Evolutionary conservation across 768 basidiomycete genomes (phyloP).

Genomic region (Multifurca ochricompacta): DNA sequence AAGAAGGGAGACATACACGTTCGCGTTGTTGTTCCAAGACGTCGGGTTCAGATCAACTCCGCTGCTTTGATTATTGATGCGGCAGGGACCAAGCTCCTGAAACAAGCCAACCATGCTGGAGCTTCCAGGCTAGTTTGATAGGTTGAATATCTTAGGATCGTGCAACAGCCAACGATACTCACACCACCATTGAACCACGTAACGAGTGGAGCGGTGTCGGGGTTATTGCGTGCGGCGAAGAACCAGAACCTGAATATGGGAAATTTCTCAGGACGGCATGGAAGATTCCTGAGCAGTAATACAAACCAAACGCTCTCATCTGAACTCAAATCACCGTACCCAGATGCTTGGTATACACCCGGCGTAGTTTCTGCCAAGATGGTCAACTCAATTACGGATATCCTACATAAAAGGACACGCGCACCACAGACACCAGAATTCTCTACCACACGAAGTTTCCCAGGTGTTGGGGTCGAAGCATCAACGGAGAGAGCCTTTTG

Average conservation of each 20-base stretch:
- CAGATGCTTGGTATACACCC: constrained; percentile 54
- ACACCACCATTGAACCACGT: constrained; percentile 59
- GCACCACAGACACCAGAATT: constrained; percentile 57
- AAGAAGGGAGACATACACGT: constrained; percentile 29
- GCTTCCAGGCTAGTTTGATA: constrained; percentile 29
- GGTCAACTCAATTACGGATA: background rate
- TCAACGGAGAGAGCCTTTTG: background rate
- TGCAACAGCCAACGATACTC: constrained; percentile 8
- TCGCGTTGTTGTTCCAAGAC: constrained; percentile 52
- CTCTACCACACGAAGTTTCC: constrained; percentile 46
- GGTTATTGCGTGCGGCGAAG: constrained; percentile 55
- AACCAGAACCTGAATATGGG: constrained; percentile 51
- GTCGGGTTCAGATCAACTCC: constrained; percentile 43
- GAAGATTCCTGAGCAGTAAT: background rate
- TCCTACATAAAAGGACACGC: background rate
- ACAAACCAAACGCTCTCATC: constrained; percentile 51
- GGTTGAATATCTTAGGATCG: background rate
- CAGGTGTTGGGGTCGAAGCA: constrained; percentile 29
- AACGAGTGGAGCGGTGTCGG: constrained; percentile 52
- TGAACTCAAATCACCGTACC: constrained; percentile 53
- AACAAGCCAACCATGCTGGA: constrained; percentile 66
- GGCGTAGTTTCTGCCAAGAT: constrained; percentile 41
- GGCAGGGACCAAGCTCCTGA: constrained; percentile 90
- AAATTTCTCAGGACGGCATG: background rate
- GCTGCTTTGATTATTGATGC: constrained; percentile 55